Evolutionary conservation across 176 grass and related monocot genomes (phyloP).

Genomic region (Cymbopogon citratus): DNA sequence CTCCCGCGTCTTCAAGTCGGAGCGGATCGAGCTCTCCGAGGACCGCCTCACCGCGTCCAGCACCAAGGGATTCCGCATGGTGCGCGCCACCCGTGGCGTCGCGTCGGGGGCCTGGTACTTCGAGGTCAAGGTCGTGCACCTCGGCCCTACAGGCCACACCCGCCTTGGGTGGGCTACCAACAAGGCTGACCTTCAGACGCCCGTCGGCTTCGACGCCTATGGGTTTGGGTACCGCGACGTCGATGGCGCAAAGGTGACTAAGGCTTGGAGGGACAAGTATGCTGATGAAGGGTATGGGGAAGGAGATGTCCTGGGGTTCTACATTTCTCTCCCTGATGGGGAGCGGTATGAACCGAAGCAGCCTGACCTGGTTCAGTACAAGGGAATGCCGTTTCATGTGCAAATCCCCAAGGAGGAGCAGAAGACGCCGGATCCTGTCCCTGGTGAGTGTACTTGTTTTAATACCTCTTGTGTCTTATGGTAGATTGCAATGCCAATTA

Average conservation of each 20-base stretch:
- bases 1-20: constrained; percentile 76
- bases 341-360: constrained; percentile 69
- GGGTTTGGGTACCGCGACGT: constrained; percentile 76
- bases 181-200: constrained; percentile 83
- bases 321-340: constrained; percentile 78
- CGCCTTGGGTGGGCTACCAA: constrained; percentile 85
- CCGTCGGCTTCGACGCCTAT: constrained; percentile 65
- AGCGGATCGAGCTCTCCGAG: constrained; percentile 67
- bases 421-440: constrained; percentile 48
- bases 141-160: constrained; percentile 58
- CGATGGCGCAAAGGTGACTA: constrained; percentile 77
- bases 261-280: constrained; percentile 69
- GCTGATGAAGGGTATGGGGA: constrained; percentile 52
- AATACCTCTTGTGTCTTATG: not conserved
- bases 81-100: constrained; percentile 77
- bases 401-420: constrained; percentile 64
- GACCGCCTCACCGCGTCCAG: constrained; percentile 67
- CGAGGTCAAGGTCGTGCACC: constrained; percentile 59
- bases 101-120: constrained; percentile 77
- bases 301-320: constrained; percentile 85
- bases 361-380: constrained; percentile 65
- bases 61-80: constrained; percentile 91
- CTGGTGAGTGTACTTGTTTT: constrained; percentile 47
- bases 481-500: not conserved
- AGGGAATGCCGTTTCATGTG: constrained; percentile 65